Conservation (phyloP, 2,329 filamentous ascomycete genomes). For the Ophiosphaerella korrae region DNA sequence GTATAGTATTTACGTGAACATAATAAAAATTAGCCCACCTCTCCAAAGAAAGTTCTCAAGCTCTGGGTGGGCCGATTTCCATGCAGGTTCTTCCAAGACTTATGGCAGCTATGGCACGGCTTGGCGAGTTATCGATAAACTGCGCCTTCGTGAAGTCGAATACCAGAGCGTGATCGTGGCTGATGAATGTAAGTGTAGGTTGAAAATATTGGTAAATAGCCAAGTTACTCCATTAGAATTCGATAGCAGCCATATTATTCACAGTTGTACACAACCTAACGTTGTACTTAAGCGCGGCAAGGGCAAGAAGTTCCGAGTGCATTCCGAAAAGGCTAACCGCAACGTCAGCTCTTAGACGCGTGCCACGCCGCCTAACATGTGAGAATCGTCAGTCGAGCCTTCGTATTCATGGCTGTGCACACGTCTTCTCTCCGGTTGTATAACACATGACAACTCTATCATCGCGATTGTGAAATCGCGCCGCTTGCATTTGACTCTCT, state of each 20-base stretch:
- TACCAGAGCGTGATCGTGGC: no score
- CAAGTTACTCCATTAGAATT: no score
- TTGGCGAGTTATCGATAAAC: background rate
- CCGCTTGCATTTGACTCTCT: background rate
- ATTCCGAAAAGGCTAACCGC: constrained; percentile 25
- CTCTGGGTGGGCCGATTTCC: background rate
- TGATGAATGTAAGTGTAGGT: no score
- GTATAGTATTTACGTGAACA: background rate
- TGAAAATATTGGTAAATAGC: no score
- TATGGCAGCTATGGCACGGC: background rate
- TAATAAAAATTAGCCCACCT: background rate
- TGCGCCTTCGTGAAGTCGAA: no score
- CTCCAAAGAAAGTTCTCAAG: background rate
- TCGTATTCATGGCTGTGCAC: constrained; percentile 20
- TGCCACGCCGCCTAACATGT: constrained; percentile 33
- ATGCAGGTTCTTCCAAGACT: background rate
- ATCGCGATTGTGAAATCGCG: background rate
- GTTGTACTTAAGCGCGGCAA: no score
- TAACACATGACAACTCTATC: constrained; percentile 10
- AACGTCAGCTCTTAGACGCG: constrained; percentile 37
- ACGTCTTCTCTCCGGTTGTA: constrained; percentile 18
- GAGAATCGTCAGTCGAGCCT: constrained; percentile 24
- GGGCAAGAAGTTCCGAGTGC: constrained; percentile 8
- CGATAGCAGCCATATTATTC: no score
- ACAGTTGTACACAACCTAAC: no score